A percentile compares a stretch with the other conserved stretches of the same genome.
These are phyloP conservation scores for Microsporum canis DNA, from an alignment of 2,329 filamentous ascomycete species.

Conservation along the genomic window DNA sequence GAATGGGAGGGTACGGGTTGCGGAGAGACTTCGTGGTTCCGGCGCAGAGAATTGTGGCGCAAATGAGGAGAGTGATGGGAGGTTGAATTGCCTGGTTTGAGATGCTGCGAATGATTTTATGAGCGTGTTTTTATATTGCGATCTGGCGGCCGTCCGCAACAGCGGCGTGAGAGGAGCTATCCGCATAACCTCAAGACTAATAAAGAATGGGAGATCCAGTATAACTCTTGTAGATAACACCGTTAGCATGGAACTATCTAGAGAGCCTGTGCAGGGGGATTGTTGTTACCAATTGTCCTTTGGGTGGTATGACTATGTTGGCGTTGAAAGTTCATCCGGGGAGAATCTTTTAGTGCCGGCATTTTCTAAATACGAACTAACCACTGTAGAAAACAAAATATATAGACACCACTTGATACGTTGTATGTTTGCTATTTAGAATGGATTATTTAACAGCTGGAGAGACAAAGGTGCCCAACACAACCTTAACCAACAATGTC, in stretches of 20 bases:
- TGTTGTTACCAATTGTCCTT: not conserved
- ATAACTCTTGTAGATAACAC: not conserved
- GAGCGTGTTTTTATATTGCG: not conserved
- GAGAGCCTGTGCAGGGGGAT: not conserved
- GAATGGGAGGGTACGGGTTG: conserved; percentile 67
- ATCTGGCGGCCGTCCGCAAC: not conserved
- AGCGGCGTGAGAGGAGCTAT: not conserved
- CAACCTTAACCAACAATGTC: conserved; percentile 19
- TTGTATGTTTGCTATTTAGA: no score
- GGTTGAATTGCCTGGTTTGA: conserved; percentile 11
- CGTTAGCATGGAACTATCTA: not conserved
- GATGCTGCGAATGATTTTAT: conserved; percentile 5
- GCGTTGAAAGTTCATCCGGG: no score
- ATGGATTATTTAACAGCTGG: no score
- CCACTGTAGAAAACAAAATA: not conserved
- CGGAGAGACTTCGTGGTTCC: conserved; percentile 56
- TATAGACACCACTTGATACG: no score
- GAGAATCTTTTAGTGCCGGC: not conserved
- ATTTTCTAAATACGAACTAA: not conserved
- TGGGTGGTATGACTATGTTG: not conserved
- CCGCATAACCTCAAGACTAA: not conserved
- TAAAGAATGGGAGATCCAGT: not conserved
- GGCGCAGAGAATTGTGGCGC: conserved; percentile 17
- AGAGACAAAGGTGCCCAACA: not conserved
- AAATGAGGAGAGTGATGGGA: conserved; percentile 14